Evolutionary conservation across 768 basidiomycete species (phyloP).

Genomic region (Trametes cingulata): DNA sequence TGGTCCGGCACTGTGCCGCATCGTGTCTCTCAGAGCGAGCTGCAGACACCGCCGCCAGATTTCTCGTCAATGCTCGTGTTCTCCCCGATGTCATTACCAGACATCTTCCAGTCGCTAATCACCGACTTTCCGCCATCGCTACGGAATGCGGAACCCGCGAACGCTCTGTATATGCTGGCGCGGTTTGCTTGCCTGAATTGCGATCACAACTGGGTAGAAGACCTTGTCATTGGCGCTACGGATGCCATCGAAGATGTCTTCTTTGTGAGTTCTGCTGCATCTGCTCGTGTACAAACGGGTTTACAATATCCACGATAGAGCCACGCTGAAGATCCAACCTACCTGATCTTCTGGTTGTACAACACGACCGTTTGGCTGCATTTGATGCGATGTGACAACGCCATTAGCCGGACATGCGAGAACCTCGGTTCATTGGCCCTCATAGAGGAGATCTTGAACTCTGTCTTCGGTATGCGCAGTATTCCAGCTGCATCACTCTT

Average conservation of each 20-base stretch:
- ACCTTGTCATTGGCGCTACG: constrained; percentile 86
- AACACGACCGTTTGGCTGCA: constrained; percentile 91
- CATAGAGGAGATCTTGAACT: constrained; percentile 91
- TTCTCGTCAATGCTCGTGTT: constrained; percentile 93
- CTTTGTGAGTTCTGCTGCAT: constrained; percentile 62
- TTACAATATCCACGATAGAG: constrained; percentile 47
- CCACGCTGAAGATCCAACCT: constrained; percentile 81
- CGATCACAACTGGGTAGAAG: constrained; percentile 90
- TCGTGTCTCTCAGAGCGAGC: constrained; percentile 25
- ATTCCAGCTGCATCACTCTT: not conserved
- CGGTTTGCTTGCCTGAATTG: constrained; percentile 93
- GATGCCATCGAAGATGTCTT: constrained; percentile 91
- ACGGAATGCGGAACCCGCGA: constrained; percentile 84
- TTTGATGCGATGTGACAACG: constrained; percentile 82
- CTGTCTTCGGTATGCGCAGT: constrained; percentile 75
- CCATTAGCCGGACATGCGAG: constrained; percentile 78
- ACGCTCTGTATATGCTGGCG: constrained; percentile 85
- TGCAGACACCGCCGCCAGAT: constrained; percentile 70
- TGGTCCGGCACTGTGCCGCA: not conserved
- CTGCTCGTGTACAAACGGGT: not conserved
- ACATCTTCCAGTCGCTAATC: constrained; percentile 82
- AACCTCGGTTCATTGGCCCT: constrained; percentile 81
- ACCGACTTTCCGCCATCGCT: constrained; percentile 70
- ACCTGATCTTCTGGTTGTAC: constrained; percentile 92
- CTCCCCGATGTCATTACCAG: constrained; percentile 73